Evolutionary conservation across 345 rosid genomes (phyloP), one percentile per base, ranked within the genome.

Genomic region (Acer negundo): DNA sequence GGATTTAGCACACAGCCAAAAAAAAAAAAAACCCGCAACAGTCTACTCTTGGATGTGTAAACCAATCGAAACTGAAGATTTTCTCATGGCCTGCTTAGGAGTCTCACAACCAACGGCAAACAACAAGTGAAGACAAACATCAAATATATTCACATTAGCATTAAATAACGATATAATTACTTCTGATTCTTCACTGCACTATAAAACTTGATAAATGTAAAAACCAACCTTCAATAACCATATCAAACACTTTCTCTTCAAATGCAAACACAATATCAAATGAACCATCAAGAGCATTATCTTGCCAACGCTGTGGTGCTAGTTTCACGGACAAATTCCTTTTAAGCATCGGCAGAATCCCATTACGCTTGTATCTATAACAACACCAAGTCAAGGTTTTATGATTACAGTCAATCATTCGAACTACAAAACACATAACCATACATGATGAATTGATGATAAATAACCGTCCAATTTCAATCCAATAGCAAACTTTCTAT

Each of bases 221-320:
- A n/a, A 7, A 62, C 70, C 22, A 73, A 93, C 98, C 98, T 87
- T 95, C 97, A 76, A 95, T 75, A 55, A 92, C 93, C 77, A 91
- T 91, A 82, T 95, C 99, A 0, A 95, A 95, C 69, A 95, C 98
- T 83, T 93, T 92, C 78, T 95, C 98, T 87, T 95, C 99, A 80
- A 95, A 95, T 0, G 97, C 77, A 72, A 95, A 80, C 6, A 94
- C 93, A 24, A 94, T 86, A 80, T 92, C 93, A 70, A 96, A 95
- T 24, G 75, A 77, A 70, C 99, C 99, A 86, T 94, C 98, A 10
- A 87, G 87, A 81, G 91, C 94, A 82, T 94, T 96, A 16, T 94
- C 95, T 84, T 96, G 98, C 98, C 99, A 96, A 23, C 97, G 90
- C 68, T 96, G 99, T 0, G 99, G 99, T 26, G 98, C 97, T 66